Evolutionary conservation across 164 flowering plant species (phyloP).

Genomic region (Dillenia suffruticosa): DNA sequence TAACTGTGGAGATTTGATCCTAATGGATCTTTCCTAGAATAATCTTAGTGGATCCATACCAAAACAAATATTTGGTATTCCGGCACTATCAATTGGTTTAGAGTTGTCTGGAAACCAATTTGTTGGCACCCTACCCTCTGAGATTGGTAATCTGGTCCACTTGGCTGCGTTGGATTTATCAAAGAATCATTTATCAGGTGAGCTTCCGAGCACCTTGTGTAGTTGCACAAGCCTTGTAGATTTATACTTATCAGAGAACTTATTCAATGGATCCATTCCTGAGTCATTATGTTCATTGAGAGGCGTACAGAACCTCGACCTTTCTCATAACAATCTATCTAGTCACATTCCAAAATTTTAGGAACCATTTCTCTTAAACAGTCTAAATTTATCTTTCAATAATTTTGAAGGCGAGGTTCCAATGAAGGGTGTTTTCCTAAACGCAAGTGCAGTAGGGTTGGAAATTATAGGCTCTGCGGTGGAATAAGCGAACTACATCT

Average conservation of each 20-base stretch:
- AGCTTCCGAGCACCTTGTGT: not conserved
- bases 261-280: too few relatives aligned
- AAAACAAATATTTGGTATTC: too few relatives aligned
- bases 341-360: not conserved
- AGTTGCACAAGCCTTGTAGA: too few relatives aligned
- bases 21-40: not conserved
- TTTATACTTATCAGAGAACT: too few relatives aligned
- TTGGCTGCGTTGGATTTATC: conserved; percentile 6
- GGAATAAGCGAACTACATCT: conserved; percentile 7
- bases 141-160: conserved; percentile 1
- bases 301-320: too few relatives aligned
- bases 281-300: too few relatives aligned
- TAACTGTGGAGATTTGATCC: not conserved
- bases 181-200: conserved; percentile 11
- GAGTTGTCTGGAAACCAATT: conserved; percentile 1
- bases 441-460: not conserved
- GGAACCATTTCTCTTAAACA: not conserved
- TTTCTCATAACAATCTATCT: too few relatives aligned
- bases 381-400: conserved; percentile 2
- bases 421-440: conserved; percentile 8
- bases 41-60: not conserved
- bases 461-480: conserved; percentile 10
- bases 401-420: conserved; percentile 13
- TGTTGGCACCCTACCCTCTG: not conserved
- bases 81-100: not conserved